phyloP scores from a whole-genome alignment of 2,329 filamentous ascomycete genomes.

The Didymella sp. region DNA sequence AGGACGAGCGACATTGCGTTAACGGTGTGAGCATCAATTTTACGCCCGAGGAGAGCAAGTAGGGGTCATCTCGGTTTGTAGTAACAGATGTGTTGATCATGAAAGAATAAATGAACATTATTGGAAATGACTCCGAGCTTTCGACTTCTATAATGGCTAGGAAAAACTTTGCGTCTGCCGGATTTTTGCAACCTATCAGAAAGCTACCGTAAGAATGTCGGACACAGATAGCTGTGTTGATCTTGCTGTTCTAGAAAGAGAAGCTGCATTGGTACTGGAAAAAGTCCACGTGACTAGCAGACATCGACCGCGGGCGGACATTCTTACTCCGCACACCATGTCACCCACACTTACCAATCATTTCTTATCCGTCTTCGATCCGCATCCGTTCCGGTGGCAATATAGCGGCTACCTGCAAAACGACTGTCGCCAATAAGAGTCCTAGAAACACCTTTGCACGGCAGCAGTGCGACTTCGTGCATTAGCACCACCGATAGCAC shows the following conservation, averaged over 20 bases:
- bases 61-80: not conserved
- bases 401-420: slow-evolving; percentile 1
- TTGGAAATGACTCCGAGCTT: too few species aligned
- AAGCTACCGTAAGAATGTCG: too few species aligned
- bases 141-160: too few species aligned
- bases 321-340: not conserved
- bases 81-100: not conserved
- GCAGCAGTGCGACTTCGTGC: not conserved
- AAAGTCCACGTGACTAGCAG: not conserved
- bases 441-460: slow-evolving; percentile 4
- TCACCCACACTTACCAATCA: not conserved
- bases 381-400: slow-evolving; percentile 13
- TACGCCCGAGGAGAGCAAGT: slow-evolving; percentile 65
- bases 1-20: slow-evolving; percentile 95
- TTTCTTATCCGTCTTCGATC: not conserved
- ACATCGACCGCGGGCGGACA: too few species aligned
- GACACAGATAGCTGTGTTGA: too few species aligned
- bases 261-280: not conserved
- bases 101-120: not conserved
- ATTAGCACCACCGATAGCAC: slow-evolving; percentile 7
- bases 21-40: slow-evolving; percentile 93
- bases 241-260: not conserved
- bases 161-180: too few species aligned
- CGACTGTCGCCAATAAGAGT: slow-evolving; percentile 5
- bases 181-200: too few species aligned